These are phyloP conservation scores for Saccharum spontaneum DNA, from an alignment of 176 grass and related monocot species.

Conservation along the genomic window DNA sequence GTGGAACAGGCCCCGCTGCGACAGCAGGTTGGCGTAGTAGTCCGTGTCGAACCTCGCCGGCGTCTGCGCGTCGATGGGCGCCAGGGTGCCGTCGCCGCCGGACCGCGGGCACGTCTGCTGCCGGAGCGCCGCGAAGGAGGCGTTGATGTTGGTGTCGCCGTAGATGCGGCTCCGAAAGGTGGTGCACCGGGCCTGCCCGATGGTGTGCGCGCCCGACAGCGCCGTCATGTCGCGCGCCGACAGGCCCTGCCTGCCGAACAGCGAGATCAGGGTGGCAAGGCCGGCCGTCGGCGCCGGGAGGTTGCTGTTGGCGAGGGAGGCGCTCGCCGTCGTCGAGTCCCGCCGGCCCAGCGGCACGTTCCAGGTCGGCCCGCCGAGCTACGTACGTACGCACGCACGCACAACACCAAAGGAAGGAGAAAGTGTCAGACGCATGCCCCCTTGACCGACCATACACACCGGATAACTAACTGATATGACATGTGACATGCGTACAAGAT, in stretches of 20 bases:
- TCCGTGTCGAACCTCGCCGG: slow-evolving; percentile 44
- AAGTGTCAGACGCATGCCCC: neutral
- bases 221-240: slow-evolving; percentile 63
- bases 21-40: slow-evolving; percentile 49
- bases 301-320: slow-evolving; percentile 40
- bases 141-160: slow-evolving; percentile 49
- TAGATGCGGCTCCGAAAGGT: slow-evolving; percentile 55
- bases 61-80: slow-evolving; percentile 44
- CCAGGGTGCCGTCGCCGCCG: slow-evolving; percentile 27
- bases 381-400: too few species aligned
- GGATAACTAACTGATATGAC: too few species aligned
- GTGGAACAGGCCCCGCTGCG: slow-evolving; percentile 43
- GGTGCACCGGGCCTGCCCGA: slow-evolving; percentile 52
- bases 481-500: neutral
- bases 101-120: slow-evolving; percentile 29
- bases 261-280: slow-evolving; percentile 24
- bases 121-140: slow-evolving; percentile 26
- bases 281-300: slow-evolving; percentile 33
- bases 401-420: neutral
- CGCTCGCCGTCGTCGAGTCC: slow-evolving; percentile 52
- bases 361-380: slow-evolving; percentile 65
- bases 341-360: slow-evolving; percentile 59
- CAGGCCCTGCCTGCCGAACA: slow-evolving; percentile 51
- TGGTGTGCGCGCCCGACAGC: slow-evolving; percentile 71
- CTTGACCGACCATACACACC: too few species aligned